Percentiles rank a stretch among this genome's conserved stretches.
Conservation (phyloP, 2,329 filamentous ascomycete genomes). For the Penicillium sp. region DNA sequence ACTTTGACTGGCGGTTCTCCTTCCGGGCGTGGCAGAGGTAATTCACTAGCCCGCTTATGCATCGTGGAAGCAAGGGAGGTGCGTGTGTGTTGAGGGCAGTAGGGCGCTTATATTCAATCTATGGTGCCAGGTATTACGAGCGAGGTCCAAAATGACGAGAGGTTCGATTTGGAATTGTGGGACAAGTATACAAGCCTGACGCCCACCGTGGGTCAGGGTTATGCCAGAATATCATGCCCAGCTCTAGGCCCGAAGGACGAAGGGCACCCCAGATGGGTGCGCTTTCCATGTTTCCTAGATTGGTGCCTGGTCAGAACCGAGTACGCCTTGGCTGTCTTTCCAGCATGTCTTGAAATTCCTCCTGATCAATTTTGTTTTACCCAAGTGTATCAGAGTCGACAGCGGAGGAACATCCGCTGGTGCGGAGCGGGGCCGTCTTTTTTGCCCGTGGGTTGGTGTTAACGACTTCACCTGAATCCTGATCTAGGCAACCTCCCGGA, state of each 20-base stretch:
- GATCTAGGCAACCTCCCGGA: not conserved
- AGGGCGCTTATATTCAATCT: not conserved
- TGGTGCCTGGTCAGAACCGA: not conserved
- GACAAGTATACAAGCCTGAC: not conserved
- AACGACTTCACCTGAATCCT: not conserved
- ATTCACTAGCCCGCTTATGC: not conserved
- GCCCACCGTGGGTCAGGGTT: not conserved
- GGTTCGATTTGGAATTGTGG: not conserved
- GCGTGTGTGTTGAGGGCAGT: not conserved
- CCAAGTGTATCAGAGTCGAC: not conserved
- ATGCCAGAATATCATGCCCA: not conserved
- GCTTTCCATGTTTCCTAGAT: not conserved
- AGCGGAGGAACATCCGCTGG: constrained; percentile 1
- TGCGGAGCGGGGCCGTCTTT: constrained; percentile 9
- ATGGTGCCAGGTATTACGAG: not conserved
- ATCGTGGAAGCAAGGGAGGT: not conserved
- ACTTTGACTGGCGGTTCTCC: not conserved
- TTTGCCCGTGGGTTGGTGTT: not conserved
- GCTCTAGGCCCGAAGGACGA: too few relatives aligned
- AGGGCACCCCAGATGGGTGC: not conserved
- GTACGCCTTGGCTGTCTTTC: not conserved
- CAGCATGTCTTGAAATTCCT: not conserved
- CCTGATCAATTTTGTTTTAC: not conserved
- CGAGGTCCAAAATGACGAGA: not conserved
- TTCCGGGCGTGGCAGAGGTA: not conserved